These are phyloP conservation scores for Ustilago crameri DNA, from an alignment of 1,284 basidiomycete species.

Conservation along the genomic window DNA sequence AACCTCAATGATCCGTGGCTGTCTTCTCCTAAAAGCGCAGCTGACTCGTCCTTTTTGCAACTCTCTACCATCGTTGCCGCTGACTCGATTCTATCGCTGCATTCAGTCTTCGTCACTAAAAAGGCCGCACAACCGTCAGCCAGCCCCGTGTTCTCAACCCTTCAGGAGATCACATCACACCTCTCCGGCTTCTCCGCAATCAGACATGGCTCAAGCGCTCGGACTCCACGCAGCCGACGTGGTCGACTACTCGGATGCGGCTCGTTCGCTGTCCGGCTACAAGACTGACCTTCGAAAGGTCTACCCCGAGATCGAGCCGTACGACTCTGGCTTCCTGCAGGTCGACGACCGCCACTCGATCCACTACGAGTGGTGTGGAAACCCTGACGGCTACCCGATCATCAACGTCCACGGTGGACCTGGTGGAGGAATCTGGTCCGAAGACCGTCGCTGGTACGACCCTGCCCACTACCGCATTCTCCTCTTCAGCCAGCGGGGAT, in stretches of 20 bases:
- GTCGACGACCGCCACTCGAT: constrained; percentile 56
- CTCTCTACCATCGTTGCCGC: not conserved
- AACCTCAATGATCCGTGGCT: constrained; percentile 16
- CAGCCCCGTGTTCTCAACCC: not conserved
- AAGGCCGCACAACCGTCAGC: not conserved
- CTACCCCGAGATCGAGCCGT: constrained; percentile 60
- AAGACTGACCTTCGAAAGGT: constrained; percentile 43
- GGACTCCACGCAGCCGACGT: constrained; percentile 41
- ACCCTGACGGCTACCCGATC: constrained; percentile 57
- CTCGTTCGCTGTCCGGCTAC: constrained; percentile 48
- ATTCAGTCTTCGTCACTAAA: not conserved
- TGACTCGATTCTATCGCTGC: not conserved
- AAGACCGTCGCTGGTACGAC: constrained; percentile 64
- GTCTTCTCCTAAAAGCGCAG: not conserved
- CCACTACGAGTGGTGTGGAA: constrained; percentile 61
- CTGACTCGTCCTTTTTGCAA: not conserved
- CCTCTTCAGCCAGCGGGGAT: constrained; percentile 73
- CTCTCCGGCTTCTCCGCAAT: not conserved
- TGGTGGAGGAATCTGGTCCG: constrained; percentile 57
- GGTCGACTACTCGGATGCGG: constrained; percentile 37
- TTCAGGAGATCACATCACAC: not conserved
- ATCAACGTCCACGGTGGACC: constrained; percentile 65
- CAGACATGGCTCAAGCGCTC: constrained; percentile 14
- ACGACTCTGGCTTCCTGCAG: constrained; percentile 50
- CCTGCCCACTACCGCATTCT: constrained; percentile 61